phyloP scores from a whole-genome alignment of 2,329 filamentous ascomycete species.

The Fusarium gaditjirri region DNA sequence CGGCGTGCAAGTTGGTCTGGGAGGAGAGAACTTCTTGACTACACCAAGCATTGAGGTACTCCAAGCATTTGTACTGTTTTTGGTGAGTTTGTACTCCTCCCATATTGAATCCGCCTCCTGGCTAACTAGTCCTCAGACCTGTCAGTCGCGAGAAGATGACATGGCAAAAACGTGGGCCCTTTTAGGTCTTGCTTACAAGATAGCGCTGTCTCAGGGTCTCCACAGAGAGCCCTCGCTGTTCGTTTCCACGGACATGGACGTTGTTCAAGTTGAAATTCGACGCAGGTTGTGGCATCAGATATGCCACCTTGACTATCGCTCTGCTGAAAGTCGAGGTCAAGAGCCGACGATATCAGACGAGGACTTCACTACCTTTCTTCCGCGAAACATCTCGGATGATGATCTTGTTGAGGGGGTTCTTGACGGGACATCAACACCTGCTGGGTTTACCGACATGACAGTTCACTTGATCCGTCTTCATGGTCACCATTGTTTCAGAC shows the following conservation, averaged over 20 bases:
- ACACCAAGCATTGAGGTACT: background rate
- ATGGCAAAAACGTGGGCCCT: conserved; percentile 1
- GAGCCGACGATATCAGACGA: conserved; percentile 2
- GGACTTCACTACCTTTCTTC: background rate
- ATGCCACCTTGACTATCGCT: conserved; percentile 1
- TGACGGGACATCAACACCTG: background rate
- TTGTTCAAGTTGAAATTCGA: background rate
- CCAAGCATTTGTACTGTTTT: background rate
- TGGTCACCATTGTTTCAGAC: background rate
- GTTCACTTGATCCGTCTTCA: background rate
- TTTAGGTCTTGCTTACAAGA: background rate
- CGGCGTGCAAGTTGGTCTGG: background rate
- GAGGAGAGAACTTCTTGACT: background rate
- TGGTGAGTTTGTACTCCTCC: background rate
- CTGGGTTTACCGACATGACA: background rate
- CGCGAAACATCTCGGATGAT: background rate
- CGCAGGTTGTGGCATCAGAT: conserved; percentile 2
- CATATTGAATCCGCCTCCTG: rapidly evolving
- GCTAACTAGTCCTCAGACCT: background rate
- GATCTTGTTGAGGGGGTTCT: background rate
- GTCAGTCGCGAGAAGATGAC: background rate
- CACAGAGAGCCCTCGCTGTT: background rate
- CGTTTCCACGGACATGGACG: background rate
- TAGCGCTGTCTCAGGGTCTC: background rate
- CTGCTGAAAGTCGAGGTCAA: background rate